A percentile compares a stretch with the other conserved stretches of the same genome.
These are phyloP conservation scores for Teratosphaeria viscida DNA, from an alignment of 2,329 filamentous ascomycete genomes.

Conservation along the genomic window DNA sequence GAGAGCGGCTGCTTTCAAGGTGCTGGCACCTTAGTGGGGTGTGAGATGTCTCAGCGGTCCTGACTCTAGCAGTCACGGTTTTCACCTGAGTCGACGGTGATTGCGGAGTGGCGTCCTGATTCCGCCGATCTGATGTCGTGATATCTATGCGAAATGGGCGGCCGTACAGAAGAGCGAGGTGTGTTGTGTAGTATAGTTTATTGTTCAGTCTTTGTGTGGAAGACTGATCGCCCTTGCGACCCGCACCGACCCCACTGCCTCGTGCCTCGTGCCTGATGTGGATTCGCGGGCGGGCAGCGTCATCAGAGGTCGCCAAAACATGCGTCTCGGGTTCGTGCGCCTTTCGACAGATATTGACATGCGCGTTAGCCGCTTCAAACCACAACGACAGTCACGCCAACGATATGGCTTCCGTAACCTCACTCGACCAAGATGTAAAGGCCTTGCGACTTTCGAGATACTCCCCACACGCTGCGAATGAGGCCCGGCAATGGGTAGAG, in stretches of 20 bases:
- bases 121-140: not conserved
- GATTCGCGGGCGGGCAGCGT: not conserved
- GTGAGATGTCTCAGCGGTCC: not conserved
- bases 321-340: not conserved
- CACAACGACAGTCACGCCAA: not conserved
- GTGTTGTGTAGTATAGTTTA: not conserved
- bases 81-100: not conserved
- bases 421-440: constrained; percentile 90
- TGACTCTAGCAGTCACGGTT: not conserved
- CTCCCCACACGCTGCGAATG: constrained; percentile 79
- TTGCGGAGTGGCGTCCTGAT: not conserved
- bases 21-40: not conserved
- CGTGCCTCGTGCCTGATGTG: not conserved
- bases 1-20: not conserved
- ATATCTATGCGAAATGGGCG: not conserved
- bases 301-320: not conserved
- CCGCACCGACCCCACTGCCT: not conserved
- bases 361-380: not conserved
- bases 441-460: constrained; percentile 87
- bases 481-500: constrained; percentile 80
- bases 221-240: not conserved
- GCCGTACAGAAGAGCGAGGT: not conserved
- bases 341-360: not conserved
- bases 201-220: not conserved
- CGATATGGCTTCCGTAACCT: constrained; percentile 83